Evolutionary conservation across 257 asterid genomes (phyloP), one percentile per base, ranked within the genome.

Genomic region (Scutellaria baicalensis): DNA sequence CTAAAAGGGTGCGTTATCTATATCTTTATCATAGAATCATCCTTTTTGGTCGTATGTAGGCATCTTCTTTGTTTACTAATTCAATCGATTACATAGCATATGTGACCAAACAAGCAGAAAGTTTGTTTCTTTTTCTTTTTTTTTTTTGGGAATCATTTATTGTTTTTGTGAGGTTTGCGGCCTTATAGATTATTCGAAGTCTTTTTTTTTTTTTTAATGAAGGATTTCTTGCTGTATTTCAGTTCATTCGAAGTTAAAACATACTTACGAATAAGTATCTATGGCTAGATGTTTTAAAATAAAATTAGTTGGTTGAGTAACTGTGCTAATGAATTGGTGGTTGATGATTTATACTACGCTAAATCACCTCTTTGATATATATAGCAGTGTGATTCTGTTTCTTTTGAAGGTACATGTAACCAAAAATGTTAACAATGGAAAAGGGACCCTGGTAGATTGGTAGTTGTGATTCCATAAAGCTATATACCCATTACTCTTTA

Each of bases 111-210:
- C 63, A 6, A 33, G 17, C 27, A 17, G 38, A 42, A 38, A 17
- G 13, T 27, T 56, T 64, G 20, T 55, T 8, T 33, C 3, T 21
- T 49, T 17, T n/a, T n/a, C n/a, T n/a, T n/a, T n/a, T n/a, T n/a
- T n/a, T n/a, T n/a, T n/a, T n/a, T n/a, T n/a, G n/a, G 42, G 51
- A 33, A 44, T 62, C 31, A 45, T 62, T 50, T 43, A 35, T 64
- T 63, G 56, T 14, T 65, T 74, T 58, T 21, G 71, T 17, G 13
- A 48, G 68, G 64, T n/a, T 43, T 64, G 33, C 21, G 71, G 65
- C 54, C 9, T 9, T 62, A 43, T 35, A 64, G 44, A 74, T 62
- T 1, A 33, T 68, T 31, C 18, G 21, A 27, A 65, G 52, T 17
- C 18, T 55, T 14, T 20, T 10, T n/a, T n/a, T n/a, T n/a, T 56